Conservation (phyloP, 2,329 filamentous ascomycete genomes). For the Akanthomyces dipterigenus region DNA sequence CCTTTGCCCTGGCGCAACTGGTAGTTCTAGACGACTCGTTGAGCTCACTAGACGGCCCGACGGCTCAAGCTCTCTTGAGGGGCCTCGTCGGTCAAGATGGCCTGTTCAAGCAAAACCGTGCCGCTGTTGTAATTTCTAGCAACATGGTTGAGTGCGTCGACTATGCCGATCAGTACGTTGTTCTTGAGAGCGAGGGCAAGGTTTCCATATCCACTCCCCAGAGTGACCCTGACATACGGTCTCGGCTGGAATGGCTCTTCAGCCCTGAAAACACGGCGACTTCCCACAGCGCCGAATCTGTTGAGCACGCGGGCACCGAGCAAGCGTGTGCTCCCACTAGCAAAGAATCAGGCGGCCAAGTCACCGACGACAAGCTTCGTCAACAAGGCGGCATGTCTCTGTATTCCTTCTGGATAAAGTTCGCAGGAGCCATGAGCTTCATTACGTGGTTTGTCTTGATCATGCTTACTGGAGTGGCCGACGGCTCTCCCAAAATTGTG, state of each 20-base stretch:
- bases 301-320: background rate
- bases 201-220: background rate
- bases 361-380: background rate
- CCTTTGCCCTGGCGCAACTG: background rate
- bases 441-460: background rate
- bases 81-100: background rate
- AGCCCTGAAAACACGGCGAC: background rate
- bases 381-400: background rate
- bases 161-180: background rate
- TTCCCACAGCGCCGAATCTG: background rate
- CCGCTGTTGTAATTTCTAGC: background rate
- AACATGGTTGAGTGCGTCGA: background rate
- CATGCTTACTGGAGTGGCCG: background rate
- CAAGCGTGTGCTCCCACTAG: background rate
- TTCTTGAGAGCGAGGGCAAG: background rate
- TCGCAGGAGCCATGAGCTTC: background rate
- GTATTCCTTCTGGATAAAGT: background rate
- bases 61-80: background rate
- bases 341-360: background rate
- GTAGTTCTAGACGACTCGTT: background rate
- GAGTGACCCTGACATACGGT: background rate
- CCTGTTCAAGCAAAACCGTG: background rate
- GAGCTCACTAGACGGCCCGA: background rate
- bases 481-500: background rate
- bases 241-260: background rate